Conservation (phyloP, 352 stramenopile genomes). For the Phytophthora citrophthora region DNA sequence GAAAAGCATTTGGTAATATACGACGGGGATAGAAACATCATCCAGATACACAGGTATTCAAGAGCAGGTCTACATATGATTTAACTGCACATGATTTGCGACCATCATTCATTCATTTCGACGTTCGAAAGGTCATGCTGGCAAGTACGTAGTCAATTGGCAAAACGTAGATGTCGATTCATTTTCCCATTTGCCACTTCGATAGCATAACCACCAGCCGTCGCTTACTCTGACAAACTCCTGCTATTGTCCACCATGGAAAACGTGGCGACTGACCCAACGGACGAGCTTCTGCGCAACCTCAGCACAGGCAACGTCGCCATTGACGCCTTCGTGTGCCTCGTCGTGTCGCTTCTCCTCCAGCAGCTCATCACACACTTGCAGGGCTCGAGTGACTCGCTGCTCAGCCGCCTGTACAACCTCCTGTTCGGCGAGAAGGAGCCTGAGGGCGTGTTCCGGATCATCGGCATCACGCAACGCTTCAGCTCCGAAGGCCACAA, state of each 20-base stretch:
- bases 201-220: not conserved
- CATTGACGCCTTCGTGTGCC: conserved; percentile 51
- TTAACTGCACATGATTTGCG: no score
- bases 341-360: conserved; percentile 44
- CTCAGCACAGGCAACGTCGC: conserved; percentile 49
- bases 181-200: conserved; percentile 4
- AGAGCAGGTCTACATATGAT: no score
- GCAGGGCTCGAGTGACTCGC: conserved; percentile 25
- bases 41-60: no score
- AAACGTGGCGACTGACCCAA: conserved; percentile 12
- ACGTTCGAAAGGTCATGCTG: no score
- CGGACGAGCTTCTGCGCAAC: conserved; percentile 37
- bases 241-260: conserved; percentile 3
- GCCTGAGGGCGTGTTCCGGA: conserved; percentile 32
- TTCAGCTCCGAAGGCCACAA: conserved; percentile 41
- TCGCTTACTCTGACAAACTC: no score
- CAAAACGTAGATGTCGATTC: not conserved
- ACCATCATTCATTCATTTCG: no score
- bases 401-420: conserved; percentile 19
- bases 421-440: conserved; percentile 24
- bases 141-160: no score
- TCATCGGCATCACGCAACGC: conserved; percentile 40
- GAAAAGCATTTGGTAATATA: no score
- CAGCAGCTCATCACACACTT: conserved; percentile 37
- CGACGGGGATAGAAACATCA: no score